Evolutionary conservation across 176 grass and related monocot genomes (phyloP).

Genomic region (Hordeum marinum): DNA sequence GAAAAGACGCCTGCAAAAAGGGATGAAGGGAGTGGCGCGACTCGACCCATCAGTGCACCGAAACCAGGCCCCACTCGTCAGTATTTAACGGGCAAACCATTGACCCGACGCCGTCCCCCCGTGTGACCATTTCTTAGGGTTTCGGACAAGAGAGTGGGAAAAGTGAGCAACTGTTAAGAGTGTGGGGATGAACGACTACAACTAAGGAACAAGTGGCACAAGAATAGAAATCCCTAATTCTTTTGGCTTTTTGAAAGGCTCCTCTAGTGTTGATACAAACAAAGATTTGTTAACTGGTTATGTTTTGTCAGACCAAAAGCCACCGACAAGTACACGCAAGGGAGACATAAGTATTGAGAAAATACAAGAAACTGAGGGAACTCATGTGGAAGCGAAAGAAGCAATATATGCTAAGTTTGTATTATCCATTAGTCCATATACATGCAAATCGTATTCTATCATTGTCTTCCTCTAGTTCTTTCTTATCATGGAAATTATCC

Average conservation of each 20-base stretch:
- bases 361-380: background rate
- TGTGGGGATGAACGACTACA: no score
- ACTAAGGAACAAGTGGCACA: no score
- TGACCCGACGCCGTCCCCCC: no score
- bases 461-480: background rate
- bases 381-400: background rate
- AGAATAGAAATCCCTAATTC: no score
- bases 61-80: no score
- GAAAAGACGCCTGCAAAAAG: no score
- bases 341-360: background rate
- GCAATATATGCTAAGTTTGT: slow-evolving; percentile 4
- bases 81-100: no score
- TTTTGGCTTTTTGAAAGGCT: slow-evolving; percentile 37
- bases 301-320: slow-evolving; percentile 26
- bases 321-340: background rate
- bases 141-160: no score
- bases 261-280: slow-evolving; percentile 21
- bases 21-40: no score
- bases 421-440: background rate
- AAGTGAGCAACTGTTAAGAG: no score
- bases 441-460: background rate
- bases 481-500: background rate
- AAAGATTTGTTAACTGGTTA: slow-evolving; percentile 35
- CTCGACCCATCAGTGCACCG: no score
- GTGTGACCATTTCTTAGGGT: no score